Evolutionary conservation across 495 filamentous ascomycete species (phyloP), one percentile per base, ranked within the genome.

Genomic region (Xylaria sp.): DNA sequence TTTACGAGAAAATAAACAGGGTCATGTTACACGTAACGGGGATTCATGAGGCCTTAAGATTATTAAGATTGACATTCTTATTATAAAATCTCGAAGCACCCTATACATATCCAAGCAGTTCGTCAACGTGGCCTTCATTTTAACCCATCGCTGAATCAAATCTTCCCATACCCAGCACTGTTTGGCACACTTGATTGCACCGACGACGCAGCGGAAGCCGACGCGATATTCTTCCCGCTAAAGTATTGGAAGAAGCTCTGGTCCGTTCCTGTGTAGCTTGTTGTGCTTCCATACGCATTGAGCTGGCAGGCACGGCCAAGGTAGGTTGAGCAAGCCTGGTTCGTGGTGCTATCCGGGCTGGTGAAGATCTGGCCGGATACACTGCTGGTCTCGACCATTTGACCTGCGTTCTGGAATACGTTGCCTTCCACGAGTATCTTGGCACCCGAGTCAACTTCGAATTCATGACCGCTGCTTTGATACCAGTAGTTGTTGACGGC

Each of bases 401-500:
- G 43, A 33, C 67, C 66, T 5, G 75, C 83, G 70, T 85, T 85
- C 78, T 87, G 82, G 81, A 90, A 89, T n/a, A 85, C 84, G 73
- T 86, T 89, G n/a, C 88, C 88, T 75, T 89, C 88, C 5, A 85
- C 86, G 6, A 90, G 80, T 55, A 88, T 84, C 72, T 82, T 83
- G 57, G 80, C 83, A 59, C 86, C 86, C 8, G 78, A 74, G 44
- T 76, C 82, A 66, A 88, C 83, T 75, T 89, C 87, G 77, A 90
- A 90, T 19, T 84, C 82, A 75, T 89, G 87, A 41, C 87, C 86
- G 48, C 79, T 71, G 76, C 81, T 85, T 70, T 82, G 79, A 74
- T 85, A 82, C 76, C 81, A 89, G 83, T 88, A 88, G 82, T 89
- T 90, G 84, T 89, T 90, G 73, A 88, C 86, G 40, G 80, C 81